Conservation (phyloP, 2,329 filamentous ascomycete genomes). For the Chalara sp. region DNA sequence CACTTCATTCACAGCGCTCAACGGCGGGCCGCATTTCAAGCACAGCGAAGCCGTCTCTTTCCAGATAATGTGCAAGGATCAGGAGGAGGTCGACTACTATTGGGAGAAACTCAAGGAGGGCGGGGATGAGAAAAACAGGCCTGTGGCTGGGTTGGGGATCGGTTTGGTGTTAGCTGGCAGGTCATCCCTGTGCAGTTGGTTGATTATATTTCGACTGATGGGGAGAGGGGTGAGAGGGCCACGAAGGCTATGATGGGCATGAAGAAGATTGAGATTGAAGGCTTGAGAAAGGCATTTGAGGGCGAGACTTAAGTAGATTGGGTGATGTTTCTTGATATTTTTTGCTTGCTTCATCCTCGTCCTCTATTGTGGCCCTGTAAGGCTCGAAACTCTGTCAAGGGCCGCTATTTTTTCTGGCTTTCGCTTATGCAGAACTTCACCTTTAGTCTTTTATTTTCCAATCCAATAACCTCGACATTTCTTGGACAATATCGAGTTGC, state of each 20-base stretch:
- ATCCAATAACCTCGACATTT: too few relatives aligned
- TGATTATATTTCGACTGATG: conserved; percentile 29
- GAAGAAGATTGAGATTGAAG: conserved; percentile 37
- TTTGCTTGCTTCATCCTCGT: too few relatives aligned
- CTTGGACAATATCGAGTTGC: too few relatives aligned
- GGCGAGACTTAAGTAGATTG: conserved; percentile 2
- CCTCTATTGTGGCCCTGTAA: too few relatives aligned
- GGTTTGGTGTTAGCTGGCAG: conserved; percentile 42
- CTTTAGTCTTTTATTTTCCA: too few relatives aligned
- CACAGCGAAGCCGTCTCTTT: conserved; percentile 37
- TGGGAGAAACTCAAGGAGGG: conserved; percentile 37
- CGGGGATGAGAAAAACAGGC: conserved; percentile 30
- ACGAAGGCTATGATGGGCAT: conserved; percentile 34
- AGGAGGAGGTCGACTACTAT: conserved; percentile 41
- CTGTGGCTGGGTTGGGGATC: conserved; percentile 41
- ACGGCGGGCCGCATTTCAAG: conserved; percentile 35
- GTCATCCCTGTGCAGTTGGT: conserved; percentile 33
- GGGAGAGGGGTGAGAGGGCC: conserved; percentile 26
- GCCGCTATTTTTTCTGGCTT: too few relatives aligned
- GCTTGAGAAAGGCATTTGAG: conserved; percentile 30
- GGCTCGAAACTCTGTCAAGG: too few relatives aligned
- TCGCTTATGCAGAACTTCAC: too few relatives aligned
- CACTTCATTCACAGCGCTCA: conserved; percentile 34
- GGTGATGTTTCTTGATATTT: too few relatives aligned
- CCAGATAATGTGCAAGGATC: conserved; percentile 37